phyloP scores from a whole-genome alignment of 805 yeast genomes.

The Wickerhamiella musiphila region DNA sequence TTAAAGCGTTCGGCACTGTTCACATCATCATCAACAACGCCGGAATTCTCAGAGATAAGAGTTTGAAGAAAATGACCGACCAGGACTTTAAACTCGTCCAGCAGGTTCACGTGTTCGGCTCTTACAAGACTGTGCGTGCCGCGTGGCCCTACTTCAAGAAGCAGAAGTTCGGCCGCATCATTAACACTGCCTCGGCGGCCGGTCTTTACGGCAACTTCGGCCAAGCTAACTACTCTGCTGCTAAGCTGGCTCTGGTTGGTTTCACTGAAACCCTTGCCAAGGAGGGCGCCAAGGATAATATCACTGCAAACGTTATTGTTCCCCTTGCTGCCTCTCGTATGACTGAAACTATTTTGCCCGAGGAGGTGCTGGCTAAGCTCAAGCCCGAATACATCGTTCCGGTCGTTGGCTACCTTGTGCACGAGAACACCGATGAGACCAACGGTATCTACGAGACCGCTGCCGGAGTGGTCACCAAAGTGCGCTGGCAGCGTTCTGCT shows the following conservation, averaged over 20 bases:
- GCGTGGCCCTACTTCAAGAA: conserved; percentile 84
- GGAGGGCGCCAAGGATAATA: conserved; percentile 78
- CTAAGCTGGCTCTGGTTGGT: conserved; percentile 79
- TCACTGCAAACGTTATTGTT: conserved; percentile 72
- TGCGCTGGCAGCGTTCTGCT: conserved; percentile 85
- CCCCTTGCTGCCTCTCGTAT: conserved; percentile 91
- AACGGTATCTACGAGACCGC: conserved; percentile 84
- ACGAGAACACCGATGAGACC: conserved; percentile 41
- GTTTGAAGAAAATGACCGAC: conserved; percentile 72
- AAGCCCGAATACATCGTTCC: conserved; percentile 89
- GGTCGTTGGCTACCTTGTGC: conserved; percentile 62
- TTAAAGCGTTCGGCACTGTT: conserved; percentile 72
- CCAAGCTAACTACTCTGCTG: conserved; percentile 88
- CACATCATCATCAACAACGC: conserved; percentile 87
- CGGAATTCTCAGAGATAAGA: conserved; percentile 78
- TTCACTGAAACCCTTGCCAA: conserved; percentile 87
- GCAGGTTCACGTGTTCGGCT: conserved; percentile 81
- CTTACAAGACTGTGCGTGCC: conserved; percentile 65
- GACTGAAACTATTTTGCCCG: conserved; percentile 84
- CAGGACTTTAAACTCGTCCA: conserved; percentile 63
- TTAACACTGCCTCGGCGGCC: conserved; percentile 94
- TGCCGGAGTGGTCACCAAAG: conserved; percentile 81
- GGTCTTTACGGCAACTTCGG: conserved; percentile 96
- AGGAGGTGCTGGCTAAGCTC: conserved; percentile 61
- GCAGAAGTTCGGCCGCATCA: conserved; percentile 74